phyloP scores from a whole-genome alignment of 495 filamentous ascomycete genomes.

The Polyplosphaeria fusca region DNA sequence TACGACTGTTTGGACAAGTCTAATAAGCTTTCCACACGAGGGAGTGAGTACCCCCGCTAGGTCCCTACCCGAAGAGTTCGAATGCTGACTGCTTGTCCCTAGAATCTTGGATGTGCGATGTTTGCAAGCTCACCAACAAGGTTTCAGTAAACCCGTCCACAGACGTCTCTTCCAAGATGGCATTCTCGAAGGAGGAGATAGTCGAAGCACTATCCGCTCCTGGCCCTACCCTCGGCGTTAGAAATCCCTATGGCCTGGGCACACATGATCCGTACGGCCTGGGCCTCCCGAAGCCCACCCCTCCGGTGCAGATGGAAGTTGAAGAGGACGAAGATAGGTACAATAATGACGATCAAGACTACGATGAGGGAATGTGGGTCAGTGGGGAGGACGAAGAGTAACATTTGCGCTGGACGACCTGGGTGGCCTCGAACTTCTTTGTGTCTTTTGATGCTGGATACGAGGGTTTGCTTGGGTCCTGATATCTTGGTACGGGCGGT shows the following conservation, averaged over 20 bases:
- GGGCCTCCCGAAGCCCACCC: neutral
- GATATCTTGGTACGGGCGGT: no score
- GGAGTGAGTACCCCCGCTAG: no score
- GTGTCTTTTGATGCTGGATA: no score
- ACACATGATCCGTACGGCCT: neutral
- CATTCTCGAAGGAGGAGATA: neutral
- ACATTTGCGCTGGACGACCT: no score
- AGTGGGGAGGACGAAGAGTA: neutral
- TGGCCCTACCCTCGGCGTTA: neutral
- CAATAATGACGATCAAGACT: neutral
- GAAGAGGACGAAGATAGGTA: neutral
- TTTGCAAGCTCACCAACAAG: neutral
- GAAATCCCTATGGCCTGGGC: neutral
- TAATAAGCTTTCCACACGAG: neutral
- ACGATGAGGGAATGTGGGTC: neutral
- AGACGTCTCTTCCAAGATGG: neutral
- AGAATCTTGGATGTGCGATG: neutral
- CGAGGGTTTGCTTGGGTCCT: no score
- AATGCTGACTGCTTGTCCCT: no score
- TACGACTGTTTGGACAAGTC: neutral
- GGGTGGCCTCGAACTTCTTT: no score
- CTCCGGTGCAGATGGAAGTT: neutral
- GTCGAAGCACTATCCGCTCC: neutral
- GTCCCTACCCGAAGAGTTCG: no score
- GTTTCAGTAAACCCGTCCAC: neutral